Conservation (phyloP, 805 yeast species). For the Blastobotrys attinorum region DNA sequence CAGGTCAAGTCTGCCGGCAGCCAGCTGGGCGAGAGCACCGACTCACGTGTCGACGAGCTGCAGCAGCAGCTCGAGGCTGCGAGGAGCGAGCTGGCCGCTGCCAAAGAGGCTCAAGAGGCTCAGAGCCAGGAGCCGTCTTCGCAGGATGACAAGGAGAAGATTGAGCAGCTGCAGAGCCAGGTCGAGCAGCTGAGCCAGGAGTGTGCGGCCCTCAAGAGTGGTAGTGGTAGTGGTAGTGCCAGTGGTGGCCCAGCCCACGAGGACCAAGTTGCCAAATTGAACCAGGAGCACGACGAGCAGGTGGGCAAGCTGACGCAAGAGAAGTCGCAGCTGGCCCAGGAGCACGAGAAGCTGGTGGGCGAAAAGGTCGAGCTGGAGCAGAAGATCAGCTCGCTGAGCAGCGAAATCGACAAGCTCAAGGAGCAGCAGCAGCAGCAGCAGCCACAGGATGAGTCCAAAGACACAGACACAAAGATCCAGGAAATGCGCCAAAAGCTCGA, state of each 20-base stretch:
- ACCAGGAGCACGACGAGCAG: constrained; percentile 7
- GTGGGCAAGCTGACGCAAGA: constrained; percentile 16
- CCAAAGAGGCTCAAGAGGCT: constrained; percentile 9
- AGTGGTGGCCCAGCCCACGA: constrained; percentile 6
- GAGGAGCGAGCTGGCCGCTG: constrained; percentile 19
- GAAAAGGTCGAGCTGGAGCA: constrained; percentile 10
- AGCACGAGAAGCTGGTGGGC: constrained; percentile 17
- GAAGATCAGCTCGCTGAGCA: constrained; percentile 3
- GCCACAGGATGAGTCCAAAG: background rate
- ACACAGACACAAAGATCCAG: background rate
- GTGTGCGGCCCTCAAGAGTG: constrained; percentile 15
- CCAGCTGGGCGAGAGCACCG: background rate
- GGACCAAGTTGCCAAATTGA: constrained; percentile 9
- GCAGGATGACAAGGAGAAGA: constrained; percentile 19
- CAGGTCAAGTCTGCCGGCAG: background rate
- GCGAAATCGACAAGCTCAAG: background rate
- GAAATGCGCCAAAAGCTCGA: constrained; percentile 17
- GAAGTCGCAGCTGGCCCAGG: constrained; percentile 21
- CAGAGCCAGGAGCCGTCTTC: background rate
- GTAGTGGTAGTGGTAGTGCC: constrained; percentile 2
- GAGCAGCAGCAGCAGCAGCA: background rate
- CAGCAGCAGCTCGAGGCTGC: constrained; percentile 8
- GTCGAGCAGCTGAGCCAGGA: constrained; percentile 23
- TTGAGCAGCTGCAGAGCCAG: constrained; percentile 27
- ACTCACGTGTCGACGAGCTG: background rate